Percentiles rank a stretch among this genome's conserved stretches.
These are phyloP conservation scores for Breynia disticha DNA, from an alignment of 441 rosid genomes.

Conservation along the genomic window DNA sequence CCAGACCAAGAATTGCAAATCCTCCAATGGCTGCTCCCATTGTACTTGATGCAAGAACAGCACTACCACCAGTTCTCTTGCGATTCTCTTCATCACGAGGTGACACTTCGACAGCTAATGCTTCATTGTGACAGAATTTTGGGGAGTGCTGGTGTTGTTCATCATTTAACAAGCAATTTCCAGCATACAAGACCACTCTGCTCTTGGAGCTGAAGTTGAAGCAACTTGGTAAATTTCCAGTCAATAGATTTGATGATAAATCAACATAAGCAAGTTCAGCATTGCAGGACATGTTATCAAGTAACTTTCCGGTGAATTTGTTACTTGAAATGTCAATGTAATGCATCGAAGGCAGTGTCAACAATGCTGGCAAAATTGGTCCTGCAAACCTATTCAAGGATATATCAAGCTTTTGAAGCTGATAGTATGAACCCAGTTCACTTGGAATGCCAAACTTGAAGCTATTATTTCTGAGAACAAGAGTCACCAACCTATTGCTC, in stretches of 20 bases:
- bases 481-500: conserved; percentile 24
- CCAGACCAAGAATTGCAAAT: conserved; percentile 21
- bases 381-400: conserved; percentile 49
- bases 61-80: conserved; percentile 11
- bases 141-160: conserved; percentile 37
- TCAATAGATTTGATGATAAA: conserved; percentile 44
- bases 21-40: conserved; percentile 38
- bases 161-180: conserved; percentile 37
- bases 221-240: conserved; percentile 45
- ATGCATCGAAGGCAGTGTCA: conserved; percentile 37
- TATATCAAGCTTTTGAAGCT: conserved; percentile 47
- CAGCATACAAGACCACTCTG: conserved; percentile 21
- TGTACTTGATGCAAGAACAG: conserved; percentile 29
- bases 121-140: conserved; percentile 41
- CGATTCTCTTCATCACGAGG: conserved; percentile 22
- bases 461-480: conserved; percentile 39
- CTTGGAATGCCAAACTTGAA: conserved; percentile 35
- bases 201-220: conserved; percentile 16
- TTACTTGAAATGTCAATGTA: conserved; percentile 43
- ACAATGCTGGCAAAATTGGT: conserved; percentile 33
- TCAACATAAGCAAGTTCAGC: conserved; percentile 30
- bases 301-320: conserved; percentile 42
- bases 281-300: conserved; percentile 41
- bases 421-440: conserved; percentile 26
- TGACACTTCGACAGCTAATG: conserved; percentile 41